Percentiles rank a stretch among this genome's conserved stretches.
phyloP scores from a whole-genome alignment of 2,329 filamentous ascomycete species.

The Sphaceloma murrayae region DNA sequence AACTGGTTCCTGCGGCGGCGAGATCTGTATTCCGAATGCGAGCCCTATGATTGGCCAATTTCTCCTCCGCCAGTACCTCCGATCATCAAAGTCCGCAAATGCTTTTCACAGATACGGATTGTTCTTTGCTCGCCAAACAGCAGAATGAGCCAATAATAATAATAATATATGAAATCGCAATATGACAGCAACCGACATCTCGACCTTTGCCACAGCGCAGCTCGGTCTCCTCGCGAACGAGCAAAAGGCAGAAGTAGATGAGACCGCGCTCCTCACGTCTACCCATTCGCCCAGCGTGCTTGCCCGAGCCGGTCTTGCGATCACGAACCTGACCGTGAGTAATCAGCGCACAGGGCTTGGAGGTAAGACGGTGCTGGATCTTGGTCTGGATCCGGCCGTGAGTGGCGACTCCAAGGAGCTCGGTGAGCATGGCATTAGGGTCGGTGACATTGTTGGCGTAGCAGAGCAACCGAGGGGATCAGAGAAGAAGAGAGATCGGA shows the following conservation, averaged over 20 bases:
- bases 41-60: no score
- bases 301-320: conserved; percentile 66
- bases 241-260: conserved; percentile 60
- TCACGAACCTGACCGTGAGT: conserved; percentile 63
- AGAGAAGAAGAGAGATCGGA: conserved; percentile 63
- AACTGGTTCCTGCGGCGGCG: no score
- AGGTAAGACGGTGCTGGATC: conserved; percentile 80
- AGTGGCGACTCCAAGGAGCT: conserved; percentile 40
- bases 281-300: conserved; percentile 59
- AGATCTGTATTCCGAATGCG: no score
- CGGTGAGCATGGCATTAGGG: conserved; percentile 64
- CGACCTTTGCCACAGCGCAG: conserved; percentile 61
- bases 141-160: no score
- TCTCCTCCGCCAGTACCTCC: no score
- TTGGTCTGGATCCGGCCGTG: conserved; percentile 63
- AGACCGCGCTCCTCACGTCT: conserved; percentile 58
- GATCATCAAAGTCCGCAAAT: no score
- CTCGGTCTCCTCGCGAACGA: conserved; percentile 61
- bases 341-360: conserved; percentile 81
- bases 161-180: no score
- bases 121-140: no score
- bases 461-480: conserved; percentile 62
- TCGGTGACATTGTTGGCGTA: conserved; percentile 69
- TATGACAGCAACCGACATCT: conserved; percentile 39
- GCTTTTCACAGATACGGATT: not conserved